Base-by-base conservation (phyloP, 2,329 filamentous ascomycete species). In the Calonectria henricotiae region DNA sequence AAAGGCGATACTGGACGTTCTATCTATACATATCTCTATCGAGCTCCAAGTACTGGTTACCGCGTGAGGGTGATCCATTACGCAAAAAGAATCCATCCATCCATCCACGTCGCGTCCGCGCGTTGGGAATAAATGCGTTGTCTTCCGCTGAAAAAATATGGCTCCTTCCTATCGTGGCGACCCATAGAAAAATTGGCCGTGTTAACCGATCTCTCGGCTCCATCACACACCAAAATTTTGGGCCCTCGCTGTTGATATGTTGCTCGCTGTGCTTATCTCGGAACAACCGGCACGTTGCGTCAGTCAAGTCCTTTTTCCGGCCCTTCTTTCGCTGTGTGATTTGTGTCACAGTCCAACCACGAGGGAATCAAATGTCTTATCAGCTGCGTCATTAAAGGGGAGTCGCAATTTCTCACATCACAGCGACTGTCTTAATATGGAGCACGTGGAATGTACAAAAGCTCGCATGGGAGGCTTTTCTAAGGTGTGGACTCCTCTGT, bases 151-250 rank as follows among this genome's bases (percentile, higher is more conserved):
- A 39, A 37, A 37, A 20, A 46, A 17, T 58, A 37, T 58, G 51
- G 51, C 51, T 58, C 51, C 51, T 58, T 58, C 51, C 51, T 58
- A 58, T 58, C 51, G 51, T 39, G 51, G 51, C 51, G 51, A 58
- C 51, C 51, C 51, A 27, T 58, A 58, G 51, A 39, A 58, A 55
- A 58, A 39, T 58, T 58, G 51, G 51, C 51, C 51, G 51, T 58
- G n/a, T 58, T 58, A 58, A 58, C 51, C 51, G 51, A 58, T 58
- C 23, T 58, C 51, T 32, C 51, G 51, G 51, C 32, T 37, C 51
- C 51, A 58, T 58, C 51, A 32, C 51, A 39, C 51, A 39, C 51
- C 51, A 27, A 23, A 39, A 25, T 39, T 55, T 25, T 13, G 13
- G 35, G 51, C 32, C 51, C 32, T 58, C 15, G 51, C 51, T 25